Percentiles rank a stretch among this genome's conserved stretches.
Conservation (phyloP, 164 flowering plant genomes). For the Nelumbo lutea region DNA sequence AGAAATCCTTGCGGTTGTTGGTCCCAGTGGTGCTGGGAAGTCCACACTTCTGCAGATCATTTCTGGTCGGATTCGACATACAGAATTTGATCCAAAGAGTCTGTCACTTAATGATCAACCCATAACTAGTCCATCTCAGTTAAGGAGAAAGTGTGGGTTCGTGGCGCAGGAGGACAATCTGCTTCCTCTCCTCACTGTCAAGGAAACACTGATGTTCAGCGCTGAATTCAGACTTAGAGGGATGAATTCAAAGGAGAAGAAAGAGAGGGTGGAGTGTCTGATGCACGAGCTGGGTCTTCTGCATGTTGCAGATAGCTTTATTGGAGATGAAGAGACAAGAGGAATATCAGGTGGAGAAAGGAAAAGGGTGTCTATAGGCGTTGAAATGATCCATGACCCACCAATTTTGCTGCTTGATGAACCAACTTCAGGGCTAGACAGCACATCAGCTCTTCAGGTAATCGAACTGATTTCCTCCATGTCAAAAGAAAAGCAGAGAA, state of each 20-base stretch:
- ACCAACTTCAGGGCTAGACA: constrained; percentile 94
- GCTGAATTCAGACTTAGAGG: constrained; percentile 64
- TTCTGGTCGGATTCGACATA: constrained; percentile 53
- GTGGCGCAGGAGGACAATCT: constrained; percentile 83
- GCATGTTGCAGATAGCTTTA: constrained; percentile 60
- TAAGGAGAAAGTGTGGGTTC: constrained; percentile 73
- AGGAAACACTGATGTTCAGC: constrained; percentile 77
- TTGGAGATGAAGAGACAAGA: constrained; percentile 79
- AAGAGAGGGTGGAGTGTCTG: constrained; percentile 52
- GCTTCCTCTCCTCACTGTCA: constrained; percentile 83
- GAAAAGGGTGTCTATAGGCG: constrained; percentile 80
- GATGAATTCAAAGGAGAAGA: constrained; percentile 39
- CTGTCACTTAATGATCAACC: constrained; percentile 39
- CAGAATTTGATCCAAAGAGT: constrained; percentile 44
- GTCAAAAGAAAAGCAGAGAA: constrained; percentile 57
- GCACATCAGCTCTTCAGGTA: constrained; percentile 78
- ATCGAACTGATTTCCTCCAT: constrained; percentile 63
- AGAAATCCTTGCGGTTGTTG: constrained; percentile 72
- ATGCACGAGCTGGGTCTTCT: constrained; percentile 73
- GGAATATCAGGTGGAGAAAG: constrained; percentile 93
- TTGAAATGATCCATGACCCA: constrained; percentile 86
- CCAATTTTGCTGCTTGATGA: constrained; percentile 75
- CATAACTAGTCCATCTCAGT: constrained; percentile 37
- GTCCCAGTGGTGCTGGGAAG: constrained; percentile 94
- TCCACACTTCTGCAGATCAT: constrained; percentile 66